A percentile compares a stretch with the other conserved stretches of the same genome.
Evolutionary conservation across 2,329 filamentous ascomycete genomes (phyloP).

Genomic region (Fusarium sp.): DNA sequence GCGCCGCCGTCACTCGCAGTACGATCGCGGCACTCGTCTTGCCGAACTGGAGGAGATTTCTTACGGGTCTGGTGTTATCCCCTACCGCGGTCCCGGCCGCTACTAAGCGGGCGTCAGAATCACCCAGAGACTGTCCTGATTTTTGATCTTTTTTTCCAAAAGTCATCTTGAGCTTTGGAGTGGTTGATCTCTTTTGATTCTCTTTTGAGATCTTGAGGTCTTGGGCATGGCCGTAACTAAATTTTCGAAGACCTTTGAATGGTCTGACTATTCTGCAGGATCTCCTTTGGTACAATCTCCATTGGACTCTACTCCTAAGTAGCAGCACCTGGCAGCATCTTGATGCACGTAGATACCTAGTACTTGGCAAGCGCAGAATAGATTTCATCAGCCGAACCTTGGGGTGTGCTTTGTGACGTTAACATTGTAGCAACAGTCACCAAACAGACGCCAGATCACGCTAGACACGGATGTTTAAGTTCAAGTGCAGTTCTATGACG

Average conservation of each 20-base stretch:
- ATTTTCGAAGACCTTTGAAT: constrained; percentile 25
- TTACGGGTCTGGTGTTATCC: constrained; percentile 55
- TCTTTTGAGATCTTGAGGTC: constrained; percentile 13
- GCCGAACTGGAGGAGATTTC: constrained; percentile 72
- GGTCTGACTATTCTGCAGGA: constrained; percentile 32
- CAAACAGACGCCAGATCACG: background rate
- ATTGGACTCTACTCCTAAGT: constrained; percentile 1
- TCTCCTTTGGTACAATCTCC: constrained; percentile 29
- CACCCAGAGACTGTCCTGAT: constrained; percentile 9
- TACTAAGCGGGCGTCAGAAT: constrained; percentile 10
- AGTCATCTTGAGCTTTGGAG: constrained; percentile 28
- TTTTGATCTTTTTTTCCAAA: constrained; percentile 13
- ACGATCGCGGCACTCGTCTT: constrained; percentile 80
- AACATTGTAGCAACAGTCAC: background rate
- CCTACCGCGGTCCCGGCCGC: constrained; percentile 44
- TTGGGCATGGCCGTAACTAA: constrained; percentile 22
- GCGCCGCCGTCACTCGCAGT: constrained; percentile 78
- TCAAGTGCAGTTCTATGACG: background rate
- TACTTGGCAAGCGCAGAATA: constrained; percentile 27
- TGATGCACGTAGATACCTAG: constrained; percentile 27
- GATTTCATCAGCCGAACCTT: constrained; percentile 1
- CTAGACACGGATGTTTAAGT: background rate
- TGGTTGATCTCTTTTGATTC: constrained; percentile 6
- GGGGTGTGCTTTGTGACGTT: background rate
- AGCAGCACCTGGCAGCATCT: constrained; percentile 25